Conservation (phyloP, 495 filamentous ascomycete species). For the Talaromyces trachyspermus region DNA sequence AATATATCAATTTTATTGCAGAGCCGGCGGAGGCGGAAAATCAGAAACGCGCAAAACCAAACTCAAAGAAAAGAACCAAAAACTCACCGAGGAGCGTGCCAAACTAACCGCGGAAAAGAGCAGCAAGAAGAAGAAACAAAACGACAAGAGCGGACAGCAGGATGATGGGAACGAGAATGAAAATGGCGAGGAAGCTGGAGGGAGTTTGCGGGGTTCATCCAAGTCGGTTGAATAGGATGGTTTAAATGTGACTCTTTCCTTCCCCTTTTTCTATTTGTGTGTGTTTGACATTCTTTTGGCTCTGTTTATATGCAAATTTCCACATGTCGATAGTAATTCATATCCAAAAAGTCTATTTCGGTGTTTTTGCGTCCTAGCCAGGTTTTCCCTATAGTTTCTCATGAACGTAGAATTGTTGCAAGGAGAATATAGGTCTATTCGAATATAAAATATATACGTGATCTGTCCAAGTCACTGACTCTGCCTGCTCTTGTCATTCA, state of each 20-base stretch:
- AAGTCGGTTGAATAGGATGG: slow-evolving; percentile 47
- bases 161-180: slow-evolving; percentile 17
- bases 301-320: too few relatives aligned
- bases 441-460: too few relatives aligned
- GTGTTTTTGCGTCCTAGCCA: too few relatives aligned
- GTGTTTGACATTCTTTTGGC: not conserved
- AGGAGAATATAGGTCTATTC: too few relatives aligned
- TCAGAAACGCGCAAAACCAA: slow-evolving; percentile 61
- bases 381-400: too few relatives aligned
- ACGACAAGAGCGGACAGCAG: slow-evolving; percentile 17
- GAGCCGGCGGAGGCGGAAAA: slow-evolving; percentile 77
- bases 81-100: slow-evolving; percentile 73
- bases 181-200: slow-evolving; percentile 19
- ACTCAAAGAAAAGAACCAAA: slow-evolving; percentile 78
- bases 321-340: too few relatives aligned
- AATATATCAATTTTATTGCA: slow-evolving; percentile 9
- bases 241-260: slow-evolving; percentile 7
- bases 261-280: too few relatives aligned
- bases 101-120: slow-evolving; percentile 45
- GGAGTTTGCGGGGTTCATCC: slow-evolving; percentile 48
- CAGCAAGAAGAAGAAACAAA: slow-evolving; percentile 32
- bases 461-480: too few relatives aligned
- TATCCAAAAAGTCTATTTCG: too few relatives aligned
- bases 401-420: too few relatives aligned
- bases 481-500: too few relatives aligned